Evolutionary conservation across 192 early-diverging fungal species (phyloP).

Genomic region (Coemansia sp.): DNA sequence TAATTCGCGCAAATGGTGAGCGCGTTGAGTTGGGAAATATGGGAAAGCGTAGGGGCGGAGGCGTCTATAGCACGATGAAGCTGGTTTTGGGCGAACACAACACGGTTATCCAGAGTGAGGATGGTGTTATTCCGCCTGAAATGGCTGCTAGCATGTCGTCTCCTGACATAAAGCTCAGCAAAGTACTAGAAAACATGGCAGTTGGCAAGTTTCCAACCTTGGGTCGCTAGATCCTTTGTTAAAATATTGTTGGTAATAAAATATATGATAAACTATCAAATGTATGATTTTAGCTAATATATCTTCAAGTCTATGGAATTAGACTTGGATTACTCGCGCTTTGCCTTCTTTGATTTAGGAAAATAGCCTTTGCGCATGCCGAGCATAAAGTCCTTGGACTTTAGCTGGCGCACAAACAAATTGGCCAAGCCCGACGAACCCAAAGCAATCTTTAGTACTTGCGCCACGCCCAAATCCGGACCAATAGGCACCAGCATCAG

Average conservation of each 20-base stretch:
- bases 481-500: conserved; percentile 49
- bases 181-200: conserved; percentile 17
- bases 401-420: conserved; percentile 34
- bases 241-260: too few relatives aligned
- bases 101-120: conserved; percentile 36
- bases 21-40: conserved; percentile 3
- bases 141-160: conserved; percentile 26
- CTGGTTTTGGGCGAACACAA: conserved; percentile 41
- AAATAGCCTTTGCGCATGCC: conserved; percentile 40
- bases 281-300: too few relatives aligned
- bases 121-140: conserved; percentile 36
- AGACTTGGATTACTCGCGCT: conserved; percentile 5
- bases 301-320: too few relatives aligned
- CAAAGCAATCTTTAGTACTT: conserved; percentile 35
- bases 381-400: conserved; percentile 46
- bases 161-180: conserved; percentile 51
- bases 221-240: neutral
- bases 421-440: conserved; percentile 22
- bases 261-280: too few relatives aligned
- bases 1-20: conserved; percentile 17
- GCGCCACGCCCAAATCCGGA: conserved; percentile 34
- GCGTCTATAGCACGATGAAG: conserved; percentile 39
- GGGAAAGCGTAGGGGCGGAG: neutral
- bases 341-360: conserved; percentile 8
- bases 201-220: conserved; percentile 21